Conservation (phyloP, 345 rosid species). For the Euclidium syriacum region DNA sequence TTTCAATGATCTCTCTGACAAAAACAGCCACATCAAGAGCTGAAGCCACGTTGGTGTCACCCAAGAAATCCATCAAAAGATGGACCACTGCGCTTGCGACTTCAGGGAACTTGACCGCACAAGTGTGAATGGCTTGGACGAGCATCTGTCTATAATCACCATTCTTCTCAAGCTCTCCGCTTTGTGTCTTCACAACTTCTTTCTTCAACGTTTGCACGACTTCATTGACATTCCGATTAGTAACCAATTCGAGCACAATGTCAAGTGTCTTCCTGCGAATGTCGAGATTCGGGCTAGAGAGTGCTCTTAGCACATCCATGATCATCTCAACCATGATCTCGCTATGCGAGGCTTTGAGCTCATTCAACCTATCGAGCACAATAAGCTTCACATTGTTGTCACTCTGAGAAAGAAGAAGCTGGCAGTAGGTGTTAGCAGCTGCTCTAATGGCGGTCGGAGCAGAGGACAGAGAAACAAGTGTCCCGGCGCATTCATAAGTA, state of each 20-base stretch:
- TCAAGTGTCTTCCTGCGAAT: constrained; percentile 77
- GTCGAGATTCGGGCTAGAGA: constrained; percentile 73
- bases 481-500: constrained; percentile 58
- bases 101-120: constrained; percentile 86
- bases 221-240: constrained; percentile 65
- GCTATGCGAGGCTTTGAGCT: constrained; percentile 60
- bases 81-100: constrained; percentile 88
- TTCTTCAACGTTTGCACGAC: constrained; percentile 69
- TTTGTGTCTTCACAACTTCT: constrained; percentile 83
- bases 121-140: constrained; percentile 78
- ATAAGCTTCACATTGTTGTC: constrained; percentile 87
- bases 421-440: constrained; percentile 75
- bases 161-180: constrained; percentile 81
- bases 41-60: constrained; percentile 78
- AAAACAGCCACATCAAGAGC: constrained; percentile 73
- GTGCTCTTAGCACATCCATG: constrained; percentile 86
- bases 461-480: constrained; percentile 77
- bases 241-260: constrained; percentile 72
- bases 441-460: constrained; percentile 79
- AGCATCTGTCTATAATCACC: constrained; percentile 90
- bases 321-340: constrained; percentile 79
- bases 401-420: constrained; percentile 77
- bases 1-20: constrained; percentile 79
- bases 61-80: constrained; percentile 84
- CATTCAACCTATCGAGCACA: constrained; percentile 71